A percentile compares a stretch with the other conserved stretches of the same genome.
phyloP scores from a whole-genome alignment of 768 basidiomycete species.

The Terana coerulea region DNA sequence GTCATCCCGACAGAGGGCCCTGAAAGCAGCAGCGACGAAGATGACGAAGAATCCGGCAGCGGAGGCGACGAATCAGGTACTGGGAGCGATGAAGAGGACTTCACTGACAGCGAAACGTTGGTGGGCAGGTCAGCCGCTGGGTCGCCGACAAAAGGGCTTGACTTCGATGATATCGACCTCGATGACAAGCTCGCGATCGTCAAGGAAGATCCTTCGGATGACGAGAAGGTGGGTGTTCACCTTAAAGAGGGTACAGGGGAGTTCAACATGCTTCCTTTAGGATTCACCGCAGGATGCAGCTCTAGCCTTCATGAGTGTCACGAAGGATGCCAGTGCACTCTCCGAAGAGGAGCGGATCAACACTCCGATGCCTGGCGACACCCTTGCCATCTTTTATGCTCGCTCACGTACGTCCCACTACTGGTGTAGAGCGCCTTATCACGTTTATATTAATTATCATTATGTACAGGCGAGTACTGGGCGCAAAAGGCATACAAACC shows the following conservation, averaged over 20 bases:
- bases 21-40: conserved; percentile 59
- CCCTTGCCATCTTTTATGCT: conserved; percentile 77
- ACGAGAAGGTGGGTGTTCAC: not conserved
- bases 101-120: not conserved
- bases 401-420: conserved; percentile 58
- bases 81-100: not conserved
- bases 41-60: conserved; percentile 54
- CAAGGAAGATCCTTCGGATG: not conserved
- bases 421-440: not conserved
- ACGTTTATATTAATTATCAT: not conserved
- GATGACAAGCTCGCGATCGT: not conserved
- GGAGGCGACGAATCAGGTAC: conserved; percentile 33
- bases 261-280: conserved; percentile 10
- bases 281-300: conserved; percentile 41
- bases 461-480: conserved; percentile 70
- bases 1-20: conserved; percentile 60
- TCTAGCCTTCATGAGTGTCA: conserved; percentile 58
- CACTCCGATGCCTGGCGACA: conserved; percentile 84
- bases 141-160: no score
- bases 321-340: conserved; percentile 47
- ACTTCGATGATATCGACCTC: no score
- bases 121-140: no score
- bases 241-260: no score
- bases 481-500: conserved; percentile 59
- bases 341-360: conserved; percentile 70